A percentile compares a stretch with the other conserved stretches of the same genome.
Conservation (phyloP, 768 basidiomycete species). For the Tremella yokohamensis region DNA sequence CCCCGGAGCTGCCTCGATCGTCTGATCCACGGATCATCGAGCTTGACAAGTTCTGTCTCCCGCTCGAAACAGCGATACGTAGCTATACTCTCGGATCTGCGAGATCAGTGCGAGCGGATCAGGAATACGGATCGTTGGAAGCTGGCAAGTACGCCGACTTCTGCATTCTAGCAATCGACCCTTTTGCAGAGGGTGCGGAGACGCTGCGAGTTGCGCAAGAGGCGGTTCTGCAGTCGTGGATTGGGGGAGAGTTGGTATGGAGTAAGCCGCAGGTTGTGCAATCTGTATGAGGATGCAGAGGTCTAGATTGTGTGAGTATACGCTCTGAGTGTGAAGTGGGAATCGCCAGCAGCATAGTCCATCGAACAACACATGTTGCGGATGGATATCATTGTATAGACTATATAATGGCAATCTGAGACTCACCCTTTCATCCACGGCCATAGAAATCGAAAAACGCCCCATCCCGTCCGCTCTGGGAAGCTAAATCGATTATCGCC, state of each 20-base stretch:
- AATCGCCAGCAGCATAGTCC: no score
- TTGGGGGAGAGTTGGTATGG: slow-evolving; percentile 8
- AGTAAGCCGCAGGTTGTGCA: background rate
- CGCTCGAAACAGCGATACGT: slow-evolving; percentile 6
- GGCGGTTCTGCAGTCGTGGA: slow-evolving; percentile 20
- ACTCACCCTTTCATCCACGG: slow-evolving; percentile 15
- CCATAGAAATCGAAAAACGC: slow-evolving; percentile 28
- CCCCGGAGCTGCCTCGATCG: slow-evolving; percentile 8
- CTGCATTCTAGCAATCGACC: slow-evolving; percentile 20
- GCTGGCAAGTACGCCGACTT: slow-evolving; percentile 17
- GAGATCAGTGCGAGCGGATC: slow-evolving; percentile 5
- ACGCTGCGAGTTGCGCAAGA: slow-evolving; percentile 20
- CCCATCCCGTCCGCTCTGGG: slow-evolving; percentile 32
- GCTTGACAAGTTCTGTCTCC: slow-evolving; percentile 4
- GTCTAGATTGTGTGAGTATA: no score
- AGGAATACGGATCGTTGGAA: slow-evolving; percentile 9
- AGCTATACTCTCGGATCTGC: slow-evolving; percentile 14
- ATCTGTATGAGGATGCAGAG: no score
- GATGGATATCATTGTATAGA: no score
- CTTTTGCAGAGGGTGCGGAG: slow-evolving; percentile 20
- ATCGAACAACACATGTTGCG: no score
- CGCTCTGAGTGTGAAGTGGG: no score
- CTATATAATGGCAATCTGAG: background rate
- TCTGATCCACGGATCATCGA: slow-evolving; percentile 4
- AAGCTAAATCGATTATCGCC: slow-evolving; percentile 25